These are phyloP conservation scores for Fusarium metavorans DNA, from an alignment of 2,329 filamentous ascomycete species.

Conservation along the genomic window DNA sequence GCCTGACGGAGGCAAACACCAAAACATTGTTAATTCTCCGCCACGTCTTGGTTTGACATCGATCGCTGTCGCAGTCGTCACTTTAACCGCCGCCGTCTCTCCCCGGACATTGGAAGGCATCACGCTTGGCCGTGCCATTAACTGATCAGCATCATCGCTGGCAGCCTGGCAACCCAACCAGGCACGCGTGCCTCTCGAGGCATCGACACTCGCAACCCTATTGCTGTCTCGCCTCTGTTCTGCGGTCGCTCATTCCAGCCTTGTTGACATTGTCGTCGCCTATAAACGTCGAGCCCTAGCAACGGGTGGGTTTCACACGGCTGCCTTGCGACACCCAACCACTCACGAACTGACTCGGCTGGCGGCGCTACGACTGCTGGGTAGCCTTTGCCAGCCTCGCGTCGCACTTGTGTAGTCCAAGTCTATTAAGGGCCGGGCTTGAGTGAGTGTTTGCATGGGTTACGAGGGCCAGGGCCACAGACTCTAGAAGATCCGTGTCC, in stretches of 20 bases:
- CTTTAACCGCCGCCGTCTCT: neutral
- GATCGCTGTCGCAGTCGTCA: neutral
- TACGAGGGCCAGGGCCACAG: conserved; percentile 18
- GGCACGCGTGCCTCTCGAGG: conserved; percentile 7
- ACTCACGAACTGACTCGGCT: conserved; percentile 26
- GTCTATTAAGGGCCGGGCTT: conserved; percentile 32
- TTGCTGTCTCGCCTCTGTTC: conserved; percentile 28
- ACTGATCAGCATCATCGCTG: conserved; percentile 22
- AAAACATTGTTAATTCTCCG: conserved; percentile 1
- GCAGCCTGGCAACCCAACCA: conserved; percentile 15
- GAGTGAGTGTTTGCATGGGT: conserved; percentile 35
- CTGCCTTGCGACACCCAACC: conserved; percentile 27
- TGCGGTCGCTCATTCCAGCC: conserved; percentile 36
- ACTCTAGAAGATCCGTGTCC: conserved; percentile 25
- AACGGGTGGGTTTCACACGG: conserved; percentile 32
- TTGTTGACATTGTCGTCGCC: conserved; percentile 29
- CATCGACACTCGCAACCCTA: conserved; percentile 23
- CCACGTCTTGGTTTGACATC: neutral
- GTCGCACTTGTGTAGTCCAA: conserved; percentile 35
- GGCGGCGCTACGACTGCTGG: conserved; percentile 27
- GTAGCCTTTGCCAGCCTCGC: conserved; percentile 37
- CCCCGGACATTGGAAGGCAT: conserved; percentile 5
- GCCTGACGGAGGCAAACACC: neutral
- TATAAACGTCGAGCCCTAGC: conserved; percentile 22
- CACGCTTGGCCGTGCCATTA: conserved; percentile 21